Evolutionary conservation across 1,284 basidiomycete species (phyloP).

Genomic region (Cutaneotrichosporon curvatum): DNA sequence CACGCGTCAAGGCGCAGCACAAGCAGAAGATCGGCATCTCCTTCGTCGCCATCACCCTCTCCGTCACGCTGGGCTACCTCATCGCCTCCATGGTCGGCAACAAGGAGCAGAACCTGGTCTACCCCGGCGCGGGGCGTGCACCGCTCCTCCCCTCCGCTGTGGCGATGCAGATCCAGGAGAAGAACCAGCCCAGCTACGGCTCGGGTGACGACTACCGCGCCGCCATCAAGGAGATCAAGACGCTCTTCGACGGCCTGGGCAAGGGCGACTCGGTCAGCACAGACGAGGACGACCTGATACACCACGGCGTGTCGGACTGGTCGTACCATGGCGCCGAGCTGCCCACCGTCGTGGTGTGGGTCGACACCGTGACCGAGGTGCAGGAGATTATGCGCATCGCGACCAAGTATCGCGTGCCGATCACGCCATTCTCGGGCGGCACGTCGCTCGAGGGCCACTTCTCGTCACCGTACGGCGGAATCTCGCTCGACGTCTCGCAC

Average conservation of each 20-base stretch:
- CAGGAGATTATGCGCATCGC: conserved; percentile 39
- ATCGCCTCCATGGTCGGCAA: conserved; percentile 1
- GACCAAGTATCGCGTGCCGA: conserved; percentile 38
- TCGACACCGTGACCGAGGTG: conserved; percentile 41
- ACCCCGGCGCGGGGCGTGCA: neutral
- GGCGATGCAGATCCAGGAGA: conserved; percentile 27
- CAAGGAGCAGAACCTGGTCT: neutral
- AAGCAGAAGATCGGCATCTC: no score
- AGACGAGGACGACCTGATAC: conserved; percentile 39
- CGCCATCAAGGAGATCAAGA: conserved; percentile 33
- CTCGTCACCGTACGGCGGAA: conserved; percentile 55
- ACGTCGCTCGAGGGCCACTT: conserved; percentile 46
- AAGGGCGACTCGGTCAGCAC: conserved; percentile 36
- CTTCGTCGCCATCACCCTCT: neutral
- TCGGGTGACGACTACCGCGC: conserved; percentile 25
- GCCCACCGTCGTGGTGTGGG: conserved; percentile 47
- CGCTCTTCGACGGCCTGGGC: conserved; percentile 21
- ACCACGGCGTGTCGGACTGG: conserved; percentile 45
- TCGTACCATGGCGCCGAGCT: conserved; percentile 42
- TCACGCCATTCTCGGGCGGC: conserved; percentile 45
- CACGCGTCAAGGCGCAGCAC: no score
- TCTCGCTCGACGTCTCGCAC: conserved; percentile 72
- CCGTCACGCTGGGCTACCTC: neutral
- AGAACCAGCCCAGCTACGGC: conserved; percentile 35
- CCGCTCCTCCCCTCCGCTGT: conserved; percentile 20